Base-by-base conservation (phyloP, 106 monocot species). In the Phalaenopsis aphrodite region DNA sequence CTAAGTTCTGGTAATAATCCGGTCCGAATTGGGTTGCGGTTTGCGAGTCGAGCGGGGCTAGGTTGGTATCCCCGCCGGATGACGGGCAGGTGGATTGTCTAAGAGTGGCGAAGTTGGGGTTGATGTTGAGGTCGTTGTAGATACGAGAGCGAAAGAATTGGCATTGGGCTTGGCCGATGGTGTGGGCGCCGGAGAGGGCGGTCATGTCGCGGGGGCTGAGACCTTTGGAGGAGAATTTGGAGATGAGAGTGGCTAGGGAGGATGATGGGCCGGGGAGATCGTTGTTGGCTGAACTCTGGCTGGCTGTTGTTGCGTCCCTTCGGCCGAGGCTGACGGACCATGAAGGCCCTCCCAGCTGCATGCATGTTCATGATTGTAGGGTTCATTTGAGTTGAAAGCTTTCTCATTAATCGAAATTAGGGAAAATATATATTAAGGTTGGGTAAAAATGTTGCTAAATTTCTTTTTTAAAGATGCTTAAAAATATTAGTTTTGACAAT, bases 1-100 rank as follows among this genome's bases (percentile, higher is more conserved):
- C 37, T 48, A 87, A 77, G 55, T 69, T 77, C 36, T 74, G 56
- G 81, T 71, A 87, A 72, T 74, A 87, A 17, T 49, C 72, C 24
- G 78, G 78, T 73, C 61, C 84, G 75, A 87, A 87, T 16, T 1
- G 24, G 36, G 37, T 43, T 1, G 78, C 61, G 11, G 42, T 84
- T 78, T 78, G 64, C 17, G 52, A 16, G 55, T 83, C 83, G 52
- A 87, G 78, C 38, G 87, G 81, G 15, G 75, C 76, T 7, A 87
- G 80, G 75, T 84, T 78, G 73, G 4, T 52, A 65, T 84, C 83
- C 23, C 76, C 68, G 15, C 76, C 66, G 11, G 76, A 58, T 42
- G 67, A 19, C 3, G 83, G 80, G 72, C 86, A 86, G 23, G 14
- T 79, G 11, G 56, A 46, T 66, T 72, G 61, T 1, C 80, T 69